These are phyloP conservation scores for Penicillium herquei DNA, from an alignment of 495 filamentous ascomycete genomes.

Conservation along the genomic window DNA sequence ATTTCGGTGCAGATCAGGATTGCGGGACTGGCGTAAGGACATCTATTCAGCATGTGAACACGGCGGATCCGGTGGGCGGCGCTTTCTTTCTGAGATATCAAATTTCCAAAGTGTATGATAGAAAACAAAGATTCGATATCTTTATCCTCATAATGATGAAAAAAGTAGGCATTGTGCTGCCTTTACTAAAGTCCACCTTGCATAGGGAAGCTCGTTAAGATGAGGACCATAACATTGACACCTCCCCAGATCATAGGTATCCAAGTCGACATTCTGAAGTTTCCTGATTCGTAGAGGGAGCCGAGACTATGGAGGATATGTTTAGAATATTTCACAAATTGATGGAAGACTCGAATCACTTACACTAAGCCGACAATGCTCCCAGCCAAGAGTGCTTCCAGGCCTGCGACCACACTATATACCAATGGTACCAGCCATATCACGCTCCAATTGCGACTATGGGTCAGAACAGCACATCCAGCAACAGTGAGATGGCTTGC, in stretches of 20 bases:
- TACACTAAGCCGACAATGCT: conserved; percentile 88
- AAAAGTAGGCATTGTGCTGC: background rate
- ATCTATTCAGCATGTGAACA: conserved; percentile 18
- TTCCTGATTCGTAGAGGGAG: conserved; percentile 81
- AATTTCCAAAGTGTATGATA: conserved; percentile 26
- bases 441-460: conserved; percentile 65
- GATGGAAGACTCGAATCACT: conserved; percentile 35
- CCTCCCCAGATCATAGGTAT: conserved; percentile 93
- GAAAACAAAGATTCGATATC: conserved; percentile 3
- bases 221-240: conserved; percentile 84
- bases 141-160: conserved; percentile 4
- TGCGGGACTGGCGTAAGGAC: conserved; percentile 25
- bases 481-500: conserved; percentile 54
- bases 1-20: conserved; percentile 6
- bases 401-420: conserved; percentile 69
- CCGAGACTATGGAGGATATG: conserved; percentile 60
- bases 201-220: conserved; percentile 91
- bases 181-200: conserved; percentile 78
- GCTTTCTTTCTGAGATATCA: conserved; percentile 19
- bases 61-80: conserved; percentile 15
- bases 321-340: background rate
- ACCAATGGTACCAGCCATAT: conserved; percentile 75
- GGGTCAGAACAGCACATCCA: conserved; percentile 70
- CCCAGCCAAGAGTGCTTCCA: conserved; percentile 83
- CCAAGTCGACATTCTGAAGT: conserved; percentile 96